Conservation (phyloP, 176 grass and related monocot genomes). For the Miscanthus lutarioriparius region DNA sequence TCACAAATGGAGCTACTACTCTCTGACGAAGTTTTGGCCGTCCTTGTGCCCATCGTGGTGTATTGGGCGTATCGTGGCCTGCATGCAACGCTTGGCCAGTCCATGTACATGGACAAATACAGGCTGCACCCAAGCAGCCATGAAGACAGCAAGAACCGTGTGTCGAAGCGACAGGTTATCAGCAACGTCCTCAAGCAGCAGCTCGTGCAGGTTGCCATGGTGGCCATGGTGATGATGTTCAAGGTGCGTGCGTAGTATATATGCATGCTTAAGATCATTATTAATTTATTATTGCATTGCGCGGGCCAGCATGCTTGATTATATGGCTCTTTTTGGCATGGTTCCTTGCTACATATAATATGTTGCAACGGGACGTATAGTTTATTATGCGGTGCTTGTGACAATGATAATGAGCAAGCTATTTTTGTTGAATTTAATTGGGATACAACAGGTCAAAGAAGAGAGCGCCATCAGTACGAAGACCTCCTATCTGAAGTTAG, state of each 20-base stretch:
- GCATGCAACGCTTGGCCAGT: not conserved
- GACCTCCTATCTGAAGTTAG: not conserved
- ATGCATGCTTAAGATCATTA: too few species aligned
- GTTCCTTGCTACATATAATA: too few species aligned
- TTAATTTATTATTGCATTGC: too few species aligned
- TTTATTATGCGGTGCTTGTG: too few species aligned
- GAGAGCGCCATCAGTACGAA: not conserved
- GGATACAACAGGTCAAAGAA: not conserved
- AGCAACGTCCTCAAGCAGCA: not conserved
- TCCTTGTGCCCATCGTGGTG: not conserved
- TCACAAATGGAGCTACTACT: not conserved
- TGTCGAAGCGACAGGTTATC: not conserved
- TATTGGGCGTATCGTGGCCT: not conserved
- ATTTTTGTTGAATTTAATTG: too few species aligned
- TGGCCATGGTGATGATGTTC: not conserved
- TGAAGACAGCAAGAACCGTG: not conserved
- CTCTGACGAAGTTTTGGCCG: not conserved
- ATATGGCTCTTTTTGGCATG: too few species aligned
- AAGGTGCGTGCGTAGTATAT: not conserved
- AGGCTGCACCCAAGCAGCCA: not conserved
- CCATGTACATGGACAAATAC: not conserved
- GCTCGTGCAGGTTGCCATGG: not conserved
- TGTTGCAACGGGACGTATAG: too few species aligned
- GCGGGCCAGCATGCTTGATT: too few species aligned
- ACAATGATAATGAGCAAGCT: too few species aligned